Base-by-base conservation (phyloP, 75 land plant genomes). In the Larix kaempferi region DNA sequence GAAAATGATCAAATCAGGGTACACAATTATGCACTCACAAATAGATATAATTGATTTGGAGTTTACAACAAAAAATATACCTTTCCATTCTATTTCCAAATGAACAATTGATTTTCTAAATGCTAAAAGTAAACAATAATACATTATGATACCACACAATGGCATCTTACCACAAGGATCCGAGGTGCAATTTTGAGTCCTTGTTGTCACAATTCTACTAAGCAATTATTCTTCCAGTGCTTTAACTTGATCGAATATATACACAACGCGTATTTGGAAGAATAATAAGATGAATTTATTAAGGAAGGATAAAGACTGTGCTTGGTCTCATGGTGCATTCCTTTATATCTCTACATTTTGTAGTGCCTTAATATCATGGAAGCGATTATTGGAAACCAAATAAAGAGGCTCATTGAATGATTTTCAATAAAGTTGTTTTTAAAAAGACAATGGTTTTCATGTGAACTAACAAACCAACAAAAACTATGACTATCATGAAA, bases 181-280 rank as follows among this genome's bases (percentile, higher is more conserved):
- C n/a, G 71, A 6, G 92, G 92, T 41, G 75, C 82, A 37, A 90
- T 82, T 17, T 88, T 82, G 29, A 90, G 86, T 19, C 92, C 92
- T 78, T 90, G 92, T 65, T 78, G 79, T 84, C n/a, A n/a, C 82
- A 49, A 90, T 80, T 58, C 79, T 88, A 17, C 74, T 69, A 44
- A 88, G 86, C 80, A 90, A 84, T 75, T 90, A 88, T 49, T 52
- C 72, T 73, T 90, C 92, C 61, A 90, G 61, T 11, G 92, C 92
- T 41, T 88, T 81, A 19, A 90, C 92, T 88, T 90, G 92, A 82
- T 90, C 92, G 86, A 90, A 78, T 33, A 90, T 90, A 59, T 90
- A 90, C 14, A 90, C 92, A 69, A 90, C 81, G 91, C 88, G 82
- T 17, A 78, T 27, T 41, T 22, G n/a, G 29, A 35, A 59, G 23